phyloP scores from a whole-genome alignment of 2,329 filamentous ascomycete species.

The Sporothrix globosa region DNA sequence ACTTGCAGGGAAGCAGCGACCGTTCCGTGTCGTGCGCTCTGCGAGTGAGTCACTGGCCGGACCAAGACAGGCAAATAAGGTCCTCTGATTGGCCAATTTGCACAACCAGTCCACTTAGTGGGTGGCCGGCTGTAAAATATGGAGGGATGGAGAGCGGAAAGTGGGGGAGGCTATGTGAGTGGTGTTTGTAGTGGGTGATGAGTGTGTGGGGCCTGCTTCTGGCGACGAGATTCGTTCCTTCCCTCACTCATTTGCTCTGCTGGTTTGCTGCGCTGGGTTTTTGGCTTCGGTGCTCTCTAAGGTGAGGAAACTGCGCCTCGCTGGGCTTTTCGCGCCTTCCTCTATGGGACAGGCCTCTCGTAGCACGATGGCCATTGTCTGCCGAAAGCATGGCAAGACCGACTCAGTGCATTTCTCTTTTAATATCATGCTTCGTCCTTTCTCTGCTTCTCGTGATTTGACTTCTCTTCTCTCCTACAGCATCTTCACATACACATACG shows the following conservation, averaged over 20 bases:
- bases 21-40: constrained; percentile 6
- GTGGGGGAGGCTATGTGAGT: constrained; percentile 28
- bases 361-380: constrained; percentile 7
- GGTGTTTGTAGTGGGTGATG: not conserved
- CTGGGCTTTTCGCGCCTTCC: constrained; percentile 28
- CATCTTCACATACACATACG: constrained; percentile 18
- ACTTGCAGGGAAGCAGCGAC: constrained; percentile 22
- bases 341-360: constrained; percentile 13
- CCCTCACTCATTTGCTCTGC: not conserved
- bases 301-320: constrained; percentile 31
- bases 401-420: constrained; percentile 1
- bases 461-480: constrained; percentile 5
- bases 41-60: constrained; percentile 29
- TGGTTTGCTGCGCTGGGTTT: not conserved
- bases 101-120: not conserved
- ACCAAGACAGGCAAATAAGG: not conserved
- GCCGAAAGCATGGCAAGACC: not conserved
- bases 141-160: constrained; percentile 5
- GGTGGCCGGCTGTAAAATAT: constrained; percentile 4
- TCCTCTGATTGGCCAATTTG: constrained; percentile 23
- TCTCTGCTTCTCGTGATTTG: constrained; percentile 14
- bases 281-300: not conserved
- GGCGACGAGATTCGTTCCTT: constrained; percentile 20
- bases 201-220: constrained; percentile 13
- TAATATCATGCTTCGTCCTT: constrained; percentile 23